Base-by-base conservation (phyloP, 2,329 filamentous ascomycete species). In the Fusarium fujikuroi region DNA sequence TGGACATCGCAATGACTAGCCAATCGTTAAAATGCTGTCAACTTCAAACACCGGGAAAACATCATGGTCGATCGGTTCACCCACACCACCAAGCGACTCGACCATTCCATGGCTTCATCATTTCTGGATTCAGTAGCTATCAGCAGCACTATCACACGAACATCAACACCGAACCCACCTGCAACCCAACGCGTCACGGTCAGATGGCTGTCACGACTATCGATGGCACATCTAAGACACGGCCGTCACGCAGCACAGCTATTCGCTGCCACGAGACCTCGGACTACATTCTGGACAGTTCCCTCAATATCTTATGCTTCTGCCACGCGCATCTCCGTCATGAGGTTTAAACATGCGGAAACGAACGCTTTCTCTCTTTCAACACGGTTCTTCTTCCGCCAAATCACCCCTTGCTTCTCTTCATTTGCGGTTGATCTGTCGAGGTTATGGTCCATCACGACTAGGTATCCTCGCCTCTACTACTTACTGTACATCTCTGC, bases 241-340 rank as follows among this genome's bases (percentile, higher is more conserved):
- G 36, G 39, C 68, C 47, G 66, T 77, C 76, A 78, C 76, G 76
- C 73, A 76, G 60, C 65, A 66, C 69, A 60, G 59, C 37, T 63
- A 72, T 57, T 66, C 66, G 58, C 68, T 66, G 44, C 76, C 74
- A 77, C 76, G 74, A 76, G 76, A 76, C 76, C 74, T 66, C 58
- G 34, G 44, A 53, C 60, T 72, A 63, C 64, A 44, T 69, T 72
- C 75, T 63, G 66, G 61, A 59, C 60, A 62, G 59, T 63, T 68
- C 57, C 56, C 60, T 71, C 59, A 44, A 65, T 59, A 64, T 44
- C 54, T 58, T 61, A 63, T 68, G 40, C 63, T 73, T 74, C 56
- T 70, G 71, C 62, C 75, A 71, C 66, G 60, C 73, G 63, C 63
- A 75, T 72, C 65, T 66, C 72, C 61, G 46, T 74, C 70, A 65